Evolutionary conservation across 2,329 filamentous ascomycete species (phyloP), one percentile per base, ranked within the genome.

Genomic region (Exophiala oligosperma): DNA sequence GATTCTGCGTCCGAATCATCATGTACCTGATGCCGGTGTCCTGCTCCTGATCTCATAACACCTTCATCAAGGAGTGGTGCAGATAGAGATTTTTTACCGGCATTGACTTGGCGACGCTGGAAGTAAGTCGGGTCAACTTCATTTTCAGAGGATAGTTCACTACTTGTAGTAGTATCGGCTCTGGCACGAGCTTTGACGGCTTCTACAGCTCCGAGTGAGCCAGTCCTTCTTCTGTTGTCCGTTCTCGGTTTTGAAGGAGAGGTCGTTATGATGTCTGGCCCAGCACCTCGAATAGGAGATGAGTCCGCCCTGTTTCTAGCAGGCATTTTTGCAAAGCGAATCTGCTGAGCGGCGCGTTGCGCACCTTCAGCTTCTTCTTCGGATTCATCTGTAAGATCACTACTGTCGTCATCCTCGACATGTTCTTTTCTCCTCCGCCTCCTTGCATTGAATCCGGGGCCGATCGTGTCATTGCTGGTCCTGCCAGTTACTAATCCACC

Each of bases 311-410:
- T 86, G 65, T 86, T 86, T 29, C 92, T 85, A 44, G 96, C 83
- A 1, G 94, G 93, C 90, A 97, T 93, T 75, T 97, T 97, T 49
- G 89, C 86, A 74, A 99, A 99, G 70, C 93, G 92, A 72, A 97
- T 96, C 72, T 95, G 91, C 71, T 95, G 91, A 2, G 89, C 88
- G 46, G 90, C 88, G 54, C 89, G 72, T 65, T 71, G 69, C 46
- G 64, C 65, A 40, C 68, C 70, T 23, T 84, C 81, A 2, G 76
- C 78, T 47, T 86, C 84, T 7, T 88, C 85, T 46, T 88, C 85
- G 68, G 84, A 87, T 62, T 87, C 84, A 66, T 87, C 84, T 62
- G 83, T 87, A 52, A 87, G 69, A 67, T 87, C 84, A 67, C 84
- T 86, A 69, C 84, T 87, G 66, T 87, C 84, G 41, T 87, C 85